Evolutionary conservation across 2,329 filamentous ascomycete genomes (phyloP).

Genomic region (Tolypocladium pustulatum): DNA sequence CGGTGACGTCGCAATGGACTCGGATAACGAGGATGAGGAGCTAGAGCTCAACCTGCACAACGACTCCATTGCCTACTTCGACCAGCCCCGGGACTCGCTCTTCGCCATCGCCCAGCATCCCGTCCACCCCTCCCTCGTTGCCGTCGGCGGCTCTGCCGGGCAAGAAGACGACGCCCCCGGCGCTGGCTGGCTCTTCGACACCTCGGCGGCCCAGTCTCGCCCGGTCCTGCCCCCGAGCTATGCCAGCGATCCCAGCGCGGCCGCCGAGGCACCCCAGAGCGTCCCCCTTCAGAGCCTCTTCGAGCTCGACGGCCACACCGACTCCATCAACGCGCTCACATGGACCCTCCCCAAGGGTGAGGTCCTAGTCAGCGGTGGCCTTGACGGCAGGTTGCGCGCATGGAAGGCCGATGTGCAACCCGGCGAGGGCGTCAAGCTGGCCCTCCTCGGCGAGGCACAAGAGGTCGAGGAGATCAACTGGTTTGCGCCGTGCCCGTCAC

Average conservation of each 20-base stretch:
- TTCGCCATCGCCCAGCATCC: slow-evolving; percentile 95
- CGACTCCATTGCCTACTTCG: slow-evolving; percentile 89
- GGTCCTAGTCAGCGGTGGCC: slow-evolving; percentile 73
- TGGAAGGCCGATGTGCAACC: slow-evolving; percentile 45
- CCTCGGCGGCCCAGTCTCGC: slow-evolving; percentile 47
- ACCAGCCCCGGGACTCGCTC: slow-evolving; percentile 79
- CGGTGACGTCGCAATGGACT: slow-evolving; percentile 74
- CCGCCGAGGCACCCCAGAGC: slow-evolving; percentile 37
- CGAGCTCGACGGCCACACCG: slow-evolving; percentile 78
- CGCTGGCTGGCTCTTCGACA: slow-evolving; percentile 77
- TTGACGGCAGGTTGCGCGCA: slow-evolving; percentile 73
- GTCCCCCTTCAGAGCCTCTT: slow-evolving; percentile 55
- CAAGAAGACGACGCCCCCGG: slow-evolving; percentile 53
- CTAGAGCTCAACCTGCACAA: slow-evolving; percentile 78
- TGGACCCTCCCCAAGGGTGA: slow-evolving; percentile 80
- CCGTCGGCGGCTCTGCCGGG: slow-evolving; percentile 69
- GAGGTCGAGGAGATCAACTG: slow-evolving; percentile 96
- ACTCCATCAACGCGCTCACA: slow-evolving; percentile 77
- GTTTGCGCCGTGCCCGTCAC: slow-evolving; percentile 64
- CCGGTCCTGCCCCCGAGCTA: slow-evolving; percentile 71
- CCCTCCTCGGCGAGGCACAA: slow-evolving; percentile 65
- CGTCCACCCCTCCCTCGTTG: slow-evolving; percentile 62
- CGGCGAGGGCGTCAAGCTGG: slow-evolving; percentile 37
- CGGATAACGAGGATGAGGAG: slow-evolving; percentile 60
- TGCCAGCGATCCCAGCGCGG: slow-evolving; percentile 48